Percentiles rank a stretch among this genome's conserved stretches.
Conservation (phyloP, 495 filamentous ascomycete species). For the Paragyromitra xinjiangensis region DNA sequence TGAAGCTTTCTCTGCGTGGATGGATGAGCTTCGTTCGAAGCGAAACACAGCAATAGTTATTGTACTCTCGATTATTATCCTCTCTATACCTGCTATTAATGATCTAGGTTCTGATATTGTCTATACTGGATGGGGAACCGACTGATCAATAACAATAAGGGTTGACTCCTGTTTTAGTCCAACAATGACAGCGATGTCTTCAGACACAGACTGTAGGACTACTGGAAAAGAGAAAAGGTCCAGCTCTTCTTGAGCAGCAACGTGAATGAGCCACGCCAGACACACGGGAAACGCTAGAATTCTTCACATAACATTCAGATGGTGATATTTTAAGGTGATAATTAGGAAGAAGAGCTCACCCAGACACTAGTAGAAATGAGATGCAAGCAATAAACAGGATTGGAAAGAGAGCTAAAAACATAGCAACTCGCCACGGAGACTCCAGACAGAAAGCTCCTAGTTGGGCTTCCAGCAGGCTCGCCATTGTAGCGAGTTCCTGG, state of each 20-base stretch:
- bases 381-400: conserved; percentile 21
- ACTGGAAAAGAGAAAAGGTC: conserved; percentile 39
- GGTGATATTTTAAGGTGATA: neutral
- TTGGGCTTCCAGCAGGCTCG: conserved; percentile 2
- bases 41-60: neutral
- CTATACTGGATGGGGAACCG: neutral
- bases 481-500: conserved; percentile 13
- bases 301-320: conserved; percentile 35
- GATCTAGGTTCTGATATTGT: neutral
- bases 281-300: conserved; percentile 19
- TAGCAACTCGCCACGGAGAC: conserved; percentile 25
- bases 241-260: conserved; percentile 39
- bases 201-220: conserved; percentile 17
- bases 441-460: conserved; percentile 10
- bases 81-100: conserved; percentile 12
- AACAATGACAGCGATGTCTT: conserved; percentile 27
- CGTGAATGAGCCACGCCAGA: conserved; percentile 30
- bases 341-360: conserved; percentile 7
- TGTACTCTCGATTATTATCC: neutral
- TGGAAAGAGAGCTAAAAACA: conserved; percentile 39
- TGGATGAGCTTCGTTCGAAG: neutral
- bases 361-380: conserved; percentile 32
- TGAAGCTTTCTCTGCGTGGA: conserved; percentile 25
- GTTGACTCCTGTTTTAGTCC: conserved; percentile 16
- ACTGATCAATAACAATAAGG: conserved; percentile 10